phyloP scores from a whole-genome alignment of 2,329 filamentous ascomycete genomes.

The Cephalotrichum gorgonifer region DNA sequence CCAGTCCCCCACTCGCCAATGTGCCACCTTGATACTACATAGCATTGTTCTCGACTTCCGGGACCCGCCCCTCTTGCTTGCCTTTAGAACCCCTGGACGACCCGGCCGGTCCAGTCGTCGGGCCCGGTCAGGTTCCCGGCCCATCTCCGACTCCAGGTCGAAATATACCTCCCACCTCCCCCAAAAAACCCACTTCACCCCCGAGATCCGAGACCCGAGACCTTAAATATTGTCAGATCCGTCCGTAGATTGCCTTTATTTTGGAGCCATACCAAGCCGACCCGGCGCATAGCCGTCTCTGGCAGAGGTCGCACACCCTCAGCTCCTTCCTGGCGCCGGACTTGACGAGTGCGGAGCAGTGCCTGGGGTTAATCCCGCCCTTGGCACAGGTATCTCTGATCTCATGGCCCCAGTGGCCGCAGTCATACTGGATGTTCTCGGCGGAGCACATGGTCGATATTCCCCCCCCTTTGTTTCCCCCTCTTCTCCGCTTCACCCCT shows the following conservation, averaged over 20 bases:
- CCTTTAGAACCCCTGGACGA: neutral
- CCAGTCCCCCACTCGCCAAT: no score
- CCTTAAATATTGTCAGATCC: neutral
- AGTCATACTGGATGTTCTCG: slow-evolving; percentile 3
- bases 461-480: neutral
- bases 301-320: neutral
- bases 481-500: neutral
- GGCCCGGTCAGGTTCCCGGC: no score
- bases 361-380: neutral
- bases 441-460: neutral
- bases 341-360: neutral
- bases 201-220: neutral
- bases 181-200: neutral
- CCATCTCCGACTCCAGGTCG: neutral
- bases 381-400: neutral
- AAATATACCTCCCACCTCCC: neutral
- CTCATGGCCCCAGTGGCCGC: slow-evolving; percentile 3
- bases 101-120: neutral
- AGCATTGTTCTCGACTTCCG: no score
- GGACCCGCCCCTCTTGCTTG: neutral
- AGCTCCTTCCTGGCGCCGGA: neutral
- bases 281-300: neutral
- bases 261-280: neutral
- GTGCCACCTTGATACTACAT: no score
- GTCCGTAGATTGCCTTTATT: neutral